Evolutionary conservation across 768 basidiomycete genomes (phyloP).

Genomic region (Serendipita indica): DNA sequence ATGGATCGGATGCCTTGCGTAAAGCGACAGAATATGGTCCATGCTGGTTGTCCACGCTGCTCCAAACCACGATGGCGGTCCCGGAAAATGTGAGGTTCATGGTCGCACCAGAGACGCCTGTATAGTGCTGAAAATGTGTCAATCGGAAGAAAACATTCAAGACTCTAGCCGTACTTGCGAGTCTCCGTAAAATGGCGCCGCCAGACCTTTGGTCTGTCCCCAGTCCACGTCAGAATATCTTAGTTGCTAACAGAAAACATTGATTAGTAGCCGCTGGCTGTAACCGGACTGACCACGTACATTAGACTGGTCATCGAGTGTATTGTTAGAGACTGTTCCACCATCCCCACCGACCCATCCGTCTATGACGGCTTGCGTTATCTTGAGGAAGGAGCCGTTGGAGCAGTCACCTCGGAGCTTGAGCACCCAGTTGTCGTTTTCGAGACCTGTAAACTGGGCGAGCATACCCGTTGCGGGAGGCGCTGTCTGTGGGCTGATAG

Average conservation of each 20-base stretch:
- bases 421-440: background rate
- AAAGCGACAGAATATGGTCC: background rate
- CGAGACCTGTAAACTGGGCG: background rate
- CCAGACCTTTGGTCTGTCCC: background rate
- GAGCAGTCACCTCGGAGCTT: background rate
- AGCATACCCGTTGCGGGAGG: background rate
- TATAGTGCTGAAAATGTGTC: background rate
- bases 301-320: background rate
- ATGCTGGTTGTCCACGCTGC: conserved; percentile 2
- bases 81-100: conserved; percentile 4
- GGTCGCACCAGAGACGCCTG: background rate
- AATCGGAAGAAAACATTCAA: background rate
- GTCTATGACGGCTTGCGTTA: background rate
- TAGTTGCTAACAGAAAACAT: background rate
- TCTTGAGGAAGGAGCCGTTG: background rate
- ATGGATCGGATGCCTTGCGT: background rate
- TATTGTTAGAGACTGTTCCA: background rate
- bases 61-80: background rate
- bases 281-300: background rate
- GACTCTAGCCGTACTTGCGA: background rate
- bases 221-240: conserved; percentile 2
- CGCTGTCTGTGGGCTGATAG: background rate
- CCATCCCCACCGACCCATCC: conserved; percentile 4
- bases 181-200: conserved; percentile 1
- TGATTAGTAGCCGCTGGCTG: background rate